These are phyloP conservation scores for Penicillium vulpinum DNA, from an alignment of 2,329 filamentous ascomycete genomes.

Conservation along the genomic window DNA sequence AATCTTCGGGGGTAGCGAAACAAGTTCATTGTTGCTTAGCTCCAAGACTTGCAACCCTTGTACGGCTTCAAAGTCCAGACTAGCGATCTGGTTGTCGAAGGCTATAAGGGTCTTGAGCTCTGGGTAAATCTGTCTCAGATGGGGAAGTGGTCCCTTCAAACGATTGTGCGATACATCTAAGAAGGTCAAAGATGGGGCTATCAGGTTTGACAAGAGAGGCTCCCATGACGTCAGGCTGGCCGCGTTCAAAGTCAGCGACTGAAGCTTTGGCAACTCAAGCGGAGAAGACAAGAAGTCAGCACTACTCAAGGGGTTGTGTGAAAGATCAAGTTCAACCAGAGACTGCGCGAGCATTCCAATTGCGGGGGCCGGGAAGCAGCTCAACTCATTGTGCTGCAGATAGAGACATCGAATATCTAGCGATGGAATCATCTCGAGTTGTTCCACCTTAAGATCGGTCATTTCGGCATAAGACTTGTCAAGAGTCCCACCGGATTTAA, in stretches of 20 bases:
- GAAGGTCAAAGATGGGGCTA: constrained; percentile 72
- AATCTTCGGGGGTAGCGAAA: constrained; percentile 74
- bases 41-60: constrained; percentile 74
- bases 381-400: constrained; percentile 76
- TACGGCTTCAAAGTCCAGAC: constrained; percentile 71
- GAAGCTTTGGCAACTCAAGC: constrained; percentile 70
- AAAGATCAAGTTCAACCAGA: constrained; percentile 70
- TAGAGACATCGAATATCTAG: constrained; percentile 59
- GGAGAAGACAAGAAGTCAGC: constrained; percentile 65
- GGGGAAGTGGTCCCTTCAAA: constrained; percentile 66
- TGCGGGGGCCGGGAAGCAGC: constrained; percentile 64
- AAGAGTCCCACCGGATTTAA: constrained; percentile 52
- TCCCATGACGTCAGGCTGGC: constrained; percentile 72
- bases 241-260: constrained; percentile 71
- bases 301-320: constrained; percentile 70
- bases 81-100: constrained; percentile 75
- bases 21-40: constrained; percentile 81
- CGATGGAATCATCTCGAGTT: constrained; percentile 46
- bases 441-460: constrained; percentile 54
- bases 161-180: constrained; percentile 82
- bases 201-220: constrained; percentile 64
- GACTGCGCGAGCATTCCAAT: constrained; percentile 70
- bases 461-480: constrained; percentile 69
- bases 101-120: constrained; percentile 69
- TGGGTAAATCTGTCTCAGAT: constrained; percentile 67